A percentile compares a stretch with the other conserved stretches of the same genome.
Conservation (phyloP, 2,329 filamentous ascomycete species). For the Aspergillus puulaauensis region DNA sequence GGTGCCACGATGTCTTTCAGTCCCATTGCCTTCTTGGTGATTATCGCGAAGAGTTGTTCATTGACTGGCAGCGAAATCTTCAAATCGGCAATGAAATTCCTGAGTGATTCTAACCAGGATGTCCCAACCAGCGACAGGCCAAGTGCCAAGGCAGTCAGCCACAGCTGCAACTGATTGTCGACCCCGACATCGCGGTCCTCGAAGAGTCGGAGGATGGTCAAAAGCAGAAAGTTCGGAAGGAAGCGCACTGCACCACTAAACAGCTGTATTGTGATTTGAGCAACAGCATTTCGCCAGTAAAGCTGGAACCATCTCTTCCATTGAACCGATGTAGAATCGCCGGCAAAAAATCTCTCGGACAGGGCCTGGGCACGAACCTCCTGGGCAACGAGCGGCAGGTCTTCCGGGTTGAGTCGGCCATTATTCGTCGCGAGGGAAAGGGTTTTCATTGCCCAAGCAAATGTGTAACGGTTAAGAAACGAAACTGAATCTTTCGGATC, state of each 20-base stretch:
- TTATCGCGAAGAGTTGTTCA: constrained; percentile 66
- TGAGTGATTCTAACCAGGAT: constrained; percentile 57
- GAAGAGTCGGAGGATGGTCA: constrained; percentile 64
- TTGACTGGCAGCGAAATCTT: constrained; percentile 56
- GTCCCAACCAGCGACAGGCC: constrained; percentile 56
- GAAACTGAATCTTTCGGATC: constrained; percentile 63
- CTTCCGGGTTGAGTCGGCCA: constrained; percentile 59
- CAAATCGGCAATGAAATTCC: constrained; percentile 14
- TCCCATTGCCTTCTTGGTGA: constrained; percentile 72
- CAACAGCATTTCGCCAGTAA: constrained; percentile 55
- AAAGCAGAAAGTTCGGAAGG: constrained; percentile 66
- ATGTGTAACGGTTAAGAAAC: constrained; percentile 62
- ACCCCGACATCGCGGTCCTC: constrained; percentile 54
- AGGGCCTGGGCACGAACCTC: constrained; percentile 52
- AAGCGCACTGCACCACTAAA: constrained; percentile 59
- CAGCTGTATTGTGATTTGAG: constrained; percentile 60
- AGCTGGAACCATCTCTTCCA: constrained; percentile 60
- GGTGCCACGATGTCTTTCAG: constrained; percentile 63
- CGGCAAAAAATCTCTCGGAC: constrained; percentile 2
- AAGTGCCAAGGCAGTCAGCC: constrained; percentile 56
- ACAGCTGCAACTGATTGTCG: constrained; percentile 54
- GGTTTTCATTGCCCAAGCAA: constrained; percentile 59
- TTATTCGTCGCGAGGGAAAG: constrained; percentile 59
- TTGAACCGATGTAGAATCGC: constrained; percentile 36
- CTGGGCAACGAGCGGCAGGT: constrained; percentile 62